Conservation (phyloP, 805 yeast species). For the Barnettozyma californica region DNA sequence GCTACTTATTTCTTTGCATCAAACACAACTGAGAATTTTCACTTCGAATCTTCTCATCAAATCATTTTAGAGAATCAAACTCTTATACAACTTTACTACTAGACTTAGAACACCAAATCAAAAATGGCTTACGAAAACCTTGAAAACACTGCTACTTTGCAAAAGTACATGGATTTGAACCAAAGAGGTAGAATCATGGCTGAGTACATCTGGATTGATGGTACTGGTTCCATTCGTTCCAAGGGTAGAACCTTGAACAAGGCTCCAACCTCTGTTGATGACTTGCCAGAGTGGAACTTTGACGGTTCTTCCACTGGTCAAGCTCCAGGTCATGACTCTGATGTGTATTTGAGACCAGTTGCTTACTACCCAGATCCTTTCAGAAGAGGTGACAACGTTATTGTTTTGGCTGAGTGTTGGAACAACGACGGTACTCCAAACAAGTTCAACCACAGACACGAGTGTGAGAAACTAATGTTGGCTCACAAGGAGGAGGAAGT, state of each 20-base stretch:
- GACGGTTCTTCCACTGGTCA: conserved; percentile 98
- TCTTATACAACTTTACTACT: neutral
- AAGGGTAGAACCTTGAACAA: conserved; percentile 83
- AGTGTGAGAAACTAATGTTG: conserved; percentile 89
- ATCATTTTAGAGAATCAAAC: neutral
- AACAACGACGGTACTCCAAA: conserved; percentile 99
- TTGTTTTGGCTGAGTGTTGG: conserved; percentile 95
- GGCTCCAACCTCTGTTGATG: conserved; percentile 67
- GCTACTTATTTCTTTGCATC: neutral
- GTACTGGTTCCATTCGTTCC: conserved; percentile 85
- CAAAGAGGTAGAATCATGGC: conserved; percentile 88
- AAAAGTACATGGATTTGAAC: conserved; percentile 77
- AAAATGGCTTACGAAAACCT: conserved; percentile 38
- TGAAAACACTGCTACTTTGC: conserved; percentile 70
- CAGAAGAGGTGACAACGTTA: conserved; percentile 95
- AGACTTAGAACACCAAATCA: conserved; percentile 2
- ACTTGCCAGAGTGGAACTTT: conserved; percentile 98
- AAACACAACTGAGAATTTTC: neutral
- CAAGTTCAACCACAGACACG: conserved; percentile 97
- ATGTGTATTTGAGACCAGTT: conserved; percentile 91
- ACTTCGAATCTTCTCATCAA: neutral
- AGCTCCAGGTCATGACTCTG: conserved; percentile 98
- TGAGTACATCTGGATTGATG: conserved; percentile 97
- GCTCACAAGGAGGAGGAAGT: conserved; percentile 80
- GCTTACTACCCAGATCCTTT: conserved; percentile 95